Base-by-base conservation (phyloP, 2,329 filamentous ascomycete genomes). In the Colletotrichum acutatum region DNA sequence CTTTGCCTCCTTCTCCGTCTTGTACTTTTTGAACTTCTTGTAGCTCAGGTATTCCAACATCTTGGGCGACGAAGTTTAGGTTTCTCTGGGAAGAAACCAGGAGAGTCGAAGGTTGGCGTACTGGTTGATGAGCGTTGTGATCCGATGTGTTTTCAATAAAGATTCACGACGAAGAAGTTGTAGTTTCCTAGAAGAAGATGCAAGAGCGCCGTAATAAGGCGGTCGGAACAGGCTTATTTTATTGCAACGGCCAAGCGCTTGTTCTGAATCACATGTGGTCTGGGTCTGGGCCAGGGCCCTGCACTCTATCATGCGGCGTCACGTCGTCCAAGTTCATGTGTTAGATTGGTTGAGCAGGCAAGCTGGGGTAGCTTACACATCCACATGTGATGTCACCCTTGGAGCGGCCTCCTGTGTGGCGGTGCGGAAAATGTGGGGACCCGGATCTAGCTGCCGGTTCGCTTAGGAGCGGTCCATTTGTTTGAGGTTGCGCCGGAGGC, bases 41-140 rank as follows among this genome's bases (percentile, higher is more conserved):
- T 87, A 89, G 46, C 85, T 83, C 76, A 92, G 88, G 80, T 90
- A 92, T 80, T 92, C 90, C 74, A 92, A 78, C 91, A 92, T 92
- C 56, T 26, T 66, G 60, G 58, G 30, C 30, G 52, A 49, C 6
- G 24, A 12, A 26, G 19, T 26, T 37, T 22, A 46, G 49, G 30
- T 54, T 24, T 65, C 16, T 14, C 34, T 16, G n/a, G 22, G 30
- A 26, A 56, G 22, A 16, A 22, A 54, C 8, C 19, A 24, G 6
- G 24, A 24, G 7, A 19, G 32, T 9, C 42, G 2, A n/a, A n/a
- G 26, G 19, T 19, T 34, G 32, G 42, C 19, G 42, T 22, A 22
- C 37, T 32, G 14, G 61, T 75, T 83, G 78, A 60, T 59, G 75
- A 9, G 52, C 14, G 14, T 28, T 26, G 52, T 46, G 26, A 59